These are phyloP conservation scores for Podochytrium sp. DNA, from an alignment of 192 early-diverging fungal species.

Conservation along the genomic window DNA sequence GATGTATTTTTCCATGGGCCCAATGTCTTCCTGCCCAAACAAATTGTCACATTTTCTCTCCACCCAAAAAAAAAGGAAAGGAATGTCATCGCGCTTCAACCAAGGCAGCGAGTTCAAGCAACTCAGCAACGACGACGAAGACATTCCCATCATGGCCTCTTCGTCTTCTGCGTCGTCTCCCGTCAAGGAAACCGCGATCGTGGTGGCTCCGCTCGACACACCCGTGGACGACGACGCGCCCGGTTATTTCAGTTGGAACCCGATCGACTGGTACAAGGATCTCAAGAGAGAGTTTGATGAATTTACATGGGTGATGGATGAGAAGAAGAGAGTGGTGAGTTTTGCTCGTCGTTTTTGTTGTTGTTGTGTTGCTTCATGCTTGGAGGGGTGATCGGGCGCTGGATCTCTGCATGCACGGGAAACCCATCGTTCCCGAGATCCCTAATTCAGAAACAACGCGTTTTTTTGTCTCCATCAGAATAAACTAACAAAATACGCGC, in stretches of 20 bases:
- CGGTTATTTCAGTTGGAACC: conserved; percentile 54
- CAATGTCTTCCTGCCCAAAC: neutral
- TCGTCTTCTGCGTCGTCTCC: neutral
- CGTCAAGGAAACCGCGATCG: conserved; percentile 12
- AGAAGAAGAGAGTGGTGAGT: conserved; percentile 60
- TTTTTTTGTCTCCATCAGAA: neutral
- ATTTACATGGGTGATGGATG: conserved; percentile 54
- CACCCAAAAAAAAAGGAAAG: neutral
- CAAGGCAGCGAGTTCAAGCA: conserved; percentile 25
- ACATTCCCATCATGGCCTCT: neutral
- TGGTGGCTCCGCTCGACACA: neutral
- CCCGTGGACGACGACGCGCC: conserved; percentile 35
- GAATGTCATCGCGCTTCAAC: conserved; percentile 27
- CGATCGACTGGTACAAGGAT: conserved; percentile 53
- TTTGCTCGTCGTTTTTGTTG: neutral
- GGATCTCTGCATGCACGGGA: too few relatives aligned
- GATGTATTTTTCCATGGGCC: too few relatives aligned
- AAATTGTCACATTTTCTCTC: neutral
- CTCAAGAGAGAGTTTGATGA: conserved; percentile 50
- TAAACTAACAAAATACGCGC: neutral
- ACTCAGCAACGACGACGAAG: conserved; percentile 19
- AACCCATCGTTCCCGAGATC: too few relatives aligned
- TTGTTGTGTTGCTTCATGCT: neutral
- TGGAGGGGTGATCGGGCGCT: too few relatives aligned
- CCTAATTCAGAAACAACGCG: neutral